Base-by-base conservation (phyloP, 2,329 filamentous ascomycete species). In the Chaetomium globosum region DNA sequence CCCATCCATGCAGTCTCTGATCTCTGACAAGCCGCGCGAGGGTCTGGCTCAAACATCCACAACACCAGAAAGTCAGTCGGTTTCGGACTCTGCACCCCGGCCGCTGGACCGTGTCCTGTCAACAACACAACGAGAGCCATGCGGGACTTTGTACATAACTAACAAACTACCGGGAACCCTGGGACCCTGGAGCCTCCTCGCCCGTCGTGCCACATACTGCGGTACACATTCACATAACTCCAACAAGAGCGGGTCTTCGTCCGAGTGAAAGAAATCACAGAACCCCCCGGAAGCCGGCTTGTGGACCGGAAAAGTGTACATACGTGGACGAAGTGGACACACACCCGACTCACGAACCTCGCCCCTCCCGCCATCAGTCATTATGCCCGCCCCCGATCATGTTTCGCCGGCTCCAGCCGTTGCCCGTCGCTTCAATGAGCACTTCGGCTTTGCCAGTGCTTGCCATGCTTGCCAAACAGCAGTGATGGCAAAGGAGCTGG, bases 1-100 rank as follows among this genome's bases (percentile, higher is more conserved):
- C 69, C 66, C 69, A 69, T 70, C 69, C 69, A 69, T 69, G 67
- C 69, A 33, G 28, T 23, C 55, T 59, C 51, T 43, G 39, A 43
- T 23, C 58, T 59, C 52, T 55, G 53, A 26, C 48, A 39, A 48
- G 19, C 48, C 21, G 59, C 21, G 59, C 54, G n/a, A 55, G 49
- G 7, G 9, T 59, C 46, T 48, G 30, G 33, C 53, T 64, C 56
- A 60, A 43, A 61, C 46, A 58, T 26, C 23, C 62, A 49, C 61
- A 54, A 54, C 51, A 13, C 48, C 26, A 46, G 23, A 39, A 9
- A 23, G 26, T 26, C 26, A 54, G 31, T 23, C 39, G 46, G 23
- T 57, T 31, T 52, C 52, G 53, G 39, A 49, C 61, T 46, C 57
- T 12, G 13, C 3, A 36, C 23, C 53, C 52, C 31, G 30, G 39